Evolutionary conservation across 495 filamentous ascomycete species (phyloP), one percentile per base, ranked within the genome.

Genomic region (Recurvomyces mirabilis): DNA sequence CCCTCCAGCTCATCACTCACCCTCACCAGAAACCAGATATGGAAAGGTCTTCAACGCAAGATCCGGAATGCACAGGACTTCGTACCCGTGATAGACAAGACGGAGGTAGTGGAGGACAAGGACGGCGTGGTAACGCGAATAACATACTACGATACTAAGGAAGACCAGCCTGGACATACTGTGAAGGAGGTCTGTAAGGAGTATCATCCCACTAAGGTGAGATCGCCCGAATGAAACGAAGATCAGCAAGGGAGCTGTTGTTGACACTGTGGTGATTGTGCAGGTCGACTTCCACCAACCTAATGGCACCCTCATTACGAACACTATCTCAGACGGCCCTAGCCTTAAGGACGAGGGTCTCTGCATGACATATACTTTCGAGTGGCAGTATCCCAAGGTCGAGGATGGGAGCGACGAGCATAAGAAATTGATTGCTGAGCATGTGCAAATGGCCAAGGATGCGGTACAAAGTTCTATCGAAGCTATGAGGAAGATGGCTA

Each of bases 361-460:
- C 5, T 63, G 65, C 20, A 61, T 77, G 61, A 77, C 73, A 3
- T 77, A 72, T 51, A 66, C 68, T 14, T 77, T 74, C 44, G 70
- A 75, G 41, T 72, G 68, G 65, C 58, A 56, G 11, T 59, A 72
- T 38, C 60, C 63, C 0, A 58, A 64, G 4, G 48, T 64, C 11
- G 52, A 58, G 11, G 63, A 62, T 17, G 63, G 63, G 10, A 42
- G 29, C 12, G 57, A 41, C 26, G 49, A 52, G 17, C 38, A 60
- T 41, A 47, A 52, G 38, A 54, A 53, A 19, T 29, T 60, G 43
- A 23, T 51, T 15, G 44, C 54, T 57, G 57, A 57, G 55, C 41
- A 45, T 14, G 41, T 41, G 24, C 33, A 47, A 28, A 49, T 46
- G 17, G 54, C 56, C 6, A 51, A 57, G 47, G 43, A 30, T 29